Evolutionary conservation across 2,329 filamentous ascomycete genomes (phyloP).

Genomic region (Waltergamsia citrina): DNA sequence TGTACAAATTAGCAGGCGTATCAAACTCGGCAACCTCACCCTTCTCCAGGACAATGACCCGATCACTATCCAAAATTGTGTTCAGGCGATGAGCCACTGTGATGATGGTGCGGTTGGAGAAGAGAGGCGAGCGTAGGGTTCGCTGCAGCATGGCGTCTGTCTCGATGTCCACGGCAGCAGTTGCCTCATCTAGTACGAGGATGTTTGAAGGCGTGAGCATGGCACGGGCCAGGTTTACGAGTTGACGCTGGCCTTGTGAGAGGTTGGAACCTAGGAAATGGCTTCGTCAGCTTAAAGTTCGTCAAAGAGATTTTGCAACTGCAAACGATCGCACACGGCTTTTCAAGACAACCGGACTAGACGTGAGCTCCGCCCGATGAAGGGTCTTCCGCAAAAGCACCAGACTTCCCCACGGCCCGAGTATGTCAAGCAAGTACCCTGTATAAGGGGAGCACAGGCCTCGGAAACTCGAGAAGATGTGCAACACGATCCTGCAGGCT

Average conservation of each 20-base stretch:
- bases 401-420: too few species aligned
- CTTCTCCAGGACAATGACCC: conserved; percentile 87
- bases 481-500: conserved; percentile 24
- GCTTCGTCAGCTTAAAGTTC: too few species aligned
- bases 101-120: conserved; percentile 90
- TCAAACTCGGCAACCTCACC: conserved; percentile 91
- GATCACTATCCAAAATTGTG: conserved; percentile 82
- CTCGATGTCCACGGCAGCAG: conserved; percentile 63
- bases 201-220: conserved; percentile 95
- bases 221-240: conserved; percentile 87
- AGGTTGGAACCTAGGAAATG: conserved; percentile 69
- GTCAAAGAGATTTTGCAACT: too few species aligned
- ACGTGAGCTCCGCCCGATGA: too few species aligned
- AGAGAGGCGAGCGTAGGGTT: conserved; percentile 56
- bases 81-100: conserved; percentile 98
- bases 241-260: conserved; percentile 88
- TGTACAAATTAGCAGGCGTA: conserved; percentile 68
- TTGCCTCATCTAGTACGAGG: conserved; percentile 92
- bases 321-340: too few species aligned
- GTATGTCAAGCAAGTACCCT: too few species aligned
- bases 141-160: conserved; percentile 58
- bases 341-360: too few species aligned
- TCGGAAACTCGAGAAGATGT: conserved; percentile 11
- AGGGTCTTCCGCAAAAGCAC: too few species aligned
- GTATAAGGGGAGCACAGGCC: too few species aligned